phyloP scores from a whole-genome alignment of 2,329 filamentous ascomycete genomes.

The Gremmenia infestans region DNA sequence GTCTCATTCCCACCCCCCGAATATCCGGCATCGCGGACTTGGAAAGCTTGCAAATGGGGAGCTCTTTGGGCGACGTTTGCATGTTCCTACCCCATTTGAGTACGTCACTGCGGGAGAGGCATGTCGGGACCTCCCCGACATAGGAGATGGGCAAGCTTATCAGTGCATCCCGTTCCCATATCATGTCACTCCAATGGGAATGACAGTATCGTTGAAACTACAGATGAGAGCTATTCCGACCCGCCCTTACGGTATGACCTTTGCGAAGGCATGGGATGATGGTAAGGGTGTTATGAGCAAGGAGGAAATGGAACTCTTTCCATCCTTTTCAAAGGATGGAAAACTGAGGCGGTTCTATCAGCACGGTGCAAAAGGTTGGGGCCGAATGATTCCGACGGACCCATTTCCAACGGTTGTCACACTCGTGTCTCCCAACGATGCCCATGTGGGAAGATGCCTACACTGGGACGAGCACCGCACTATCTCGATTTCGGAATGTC shows the following conservation, averaged over 20 bases:
- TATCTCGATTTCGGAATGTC: conserved; percentile 60
- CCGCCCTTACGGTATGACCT: conserved; percentile 50
- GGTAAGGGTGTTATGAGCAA: conserved; percentile 35
- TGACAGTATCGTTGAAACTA: conserved; percentile 22
- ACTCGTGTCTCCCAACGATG: conserved; percentile 43
- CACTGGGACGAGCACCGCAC: conserved; percentile 64
- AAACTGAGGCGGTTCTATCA: conserved; percentile 15
- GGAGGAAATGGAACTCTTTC: conserved; percentile 39
- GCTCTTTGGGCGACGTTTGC: conserved; percentile 50
- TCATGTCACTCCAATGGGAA: conserved; percentile 47
- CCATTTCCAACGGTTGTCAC: conserved; percentile 64
- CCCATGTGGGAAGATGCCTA: conserved; percentile 47
- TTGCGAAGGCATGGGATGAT: conserved; percentile 40
- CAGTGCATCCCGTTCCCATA: conserved; percentile 63
- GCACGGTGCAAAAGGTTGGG: conserved; percentile 38
- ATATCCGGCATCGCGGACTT: conserved; percentile 36
- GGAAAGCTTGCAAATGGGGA: conserved; percentile 57
- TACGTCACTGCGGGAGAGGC: conserved; percentile 50
- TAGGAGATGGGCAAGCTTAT: conserved; percentile 57
- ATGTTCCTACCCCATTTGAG: conserved; percentile 53
- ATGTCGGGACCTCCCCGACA: conserved; percentile 54
- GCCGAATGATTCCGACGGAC: conserved; percentile 45
- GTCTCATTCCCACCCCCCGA: conserved; percentile 57
- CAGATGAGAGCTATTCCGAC: conserved; percentile 56
- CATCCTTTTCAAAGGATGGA: conserved; percentile 22